Evolutionary conservation across 306 rosid species (phyloP).

Genomic region (Mimosa pudica): DNA sequence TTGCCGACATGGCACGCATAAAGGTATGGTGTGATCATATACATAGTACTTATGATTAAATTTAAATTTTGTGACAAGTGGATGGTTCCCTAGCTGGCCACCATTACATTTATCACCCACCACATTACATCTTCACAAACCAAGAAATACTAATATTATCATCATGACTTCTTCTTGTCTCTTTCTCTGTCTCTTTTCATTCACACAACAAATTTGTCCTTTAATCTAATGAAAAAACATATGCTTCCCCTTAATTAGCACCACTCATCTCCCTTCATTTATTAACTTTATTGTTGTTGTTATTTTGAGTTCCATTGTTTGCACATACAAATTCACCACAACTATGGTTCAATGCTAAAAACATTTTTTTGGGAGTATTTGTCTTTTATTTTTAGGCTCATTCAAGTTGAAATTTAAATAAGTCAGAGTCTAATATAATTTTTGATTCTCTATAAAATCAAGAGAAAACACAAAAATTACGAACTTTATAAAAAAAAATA

Average conservation of each 20-base stretch:
- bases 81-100: conserved; percentile 38
- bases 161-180: background rate
- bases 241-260: background rate
- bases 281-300: no score
- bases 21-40: background rate
- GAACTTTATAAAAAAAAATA: background rate
- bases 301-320: no score
- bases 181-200: background rate
- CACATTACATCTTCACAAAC: background rate
- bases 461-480: no score
- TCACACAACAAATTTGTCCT: background rate
- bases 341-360: background rate
- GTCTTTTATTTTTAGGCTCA: no score
- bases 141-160: background rate
- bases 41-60: background rate
- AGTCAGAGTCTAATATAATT: no score
- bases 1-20: conserved; percentile 74
- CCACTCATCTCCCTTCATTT: background rate
- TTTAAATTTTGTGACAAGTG: conserved; percentile 41
- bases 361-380: no score
- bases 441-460: no score
- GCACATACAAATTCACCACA: no score
- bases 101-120: background rate
- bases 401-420: no score
- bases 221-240: no score